Percentiles rank a stretch among this genome's conserved stretches.
Evolutionary conservation across 805 yeast genomes (phyloP).

Genomic region (Pichia rugopelliculosa): DNA sequence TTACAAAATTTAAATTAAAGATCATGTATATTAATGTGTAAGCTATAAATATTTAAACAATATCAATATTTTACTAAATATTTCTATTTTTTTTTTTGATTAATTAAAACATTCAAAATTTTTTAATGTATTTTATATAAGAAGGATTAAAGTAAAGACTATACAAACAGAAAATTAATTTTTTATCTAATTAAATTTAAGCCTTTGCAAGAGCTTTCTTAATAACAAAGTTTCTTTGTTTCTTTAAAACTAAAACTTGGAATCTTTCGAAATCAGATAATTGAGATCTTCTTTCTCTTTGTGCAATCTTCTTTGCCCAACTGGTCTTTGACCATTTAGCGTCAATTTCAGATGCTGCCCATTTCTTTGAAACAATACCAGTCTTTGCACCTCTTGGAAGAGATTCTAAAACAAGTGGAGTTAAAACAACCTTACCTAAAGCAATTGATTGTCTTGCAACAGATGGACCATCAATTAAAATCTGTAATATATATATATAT

Average conservation of each 20-base stretch:
- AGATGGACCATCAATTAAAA: constrained; percentile 94
- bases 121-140: neutral
- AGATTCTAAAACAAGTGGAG: constrained; percentile 78
- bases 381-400: constrained; percentile 95
- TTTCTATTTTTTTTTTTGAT: neutral
- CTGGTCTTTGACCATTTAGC: constrained; percentile 88
- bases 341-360: constrained; percentile 83
- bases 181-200: constrained; percentile 32
- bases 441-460: constrained; percentile 89
- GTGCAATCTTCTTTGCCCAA: constrained; percentile 98
- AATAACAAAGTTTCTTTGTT: constrained; percentile 93
- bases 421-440: constrained; percentile 83
- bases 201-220: constrained; percentile 97
- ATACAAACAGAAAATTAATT: neutral
- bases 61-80: too few species aligned
- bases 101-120: neutral
- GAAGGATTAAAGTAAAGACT: neutral
- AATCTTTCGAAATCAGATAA: constrained; percentile 98
- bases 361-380: constrained; percentile 79
- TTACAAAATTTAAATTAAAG: neutral
- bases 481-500: constrained; percentile 35
- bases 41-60: too few species aligned
- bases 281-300: constrained; percentile 86
- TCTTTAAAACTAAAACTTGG: constrained; percentile 96
- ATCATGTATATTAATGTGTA: neutral